Conservation (phyloP, 768 basidiomycete genomes). For the Trametes cubensis region DNA sequence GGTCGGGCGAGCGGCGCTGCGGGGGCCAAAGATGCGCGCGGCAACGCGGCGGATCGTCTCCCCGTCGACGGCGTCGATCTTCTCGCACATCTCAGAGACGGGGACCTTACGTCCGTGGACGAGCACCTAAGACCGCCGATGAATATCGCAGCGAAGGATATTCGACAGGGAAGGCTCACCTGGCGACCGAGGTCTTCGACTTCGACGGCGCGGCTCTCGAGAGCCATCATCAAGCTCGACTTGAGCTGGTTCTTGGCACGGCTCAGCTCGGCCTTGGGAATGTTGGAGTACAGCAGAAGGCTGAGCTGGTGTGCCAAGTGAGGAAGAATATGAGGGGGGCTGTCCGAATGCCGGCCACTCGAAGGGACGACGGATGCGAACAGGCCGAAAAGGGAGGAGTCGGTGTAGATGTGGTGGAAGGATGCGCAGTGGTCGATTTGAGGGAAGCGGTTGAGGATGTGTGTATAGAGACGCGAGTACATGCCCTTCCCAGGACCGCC, state of each 20-base stretch:
- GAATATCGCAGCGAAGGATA: conserved; percentile 1
- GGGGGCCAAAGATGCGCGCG: conserved; percentile 67
- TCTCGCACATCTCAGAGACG: conserved; percentile 87
- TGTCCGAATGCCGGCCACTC: conserved; percentile 60
- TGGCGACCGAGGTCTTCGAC: conserved; percentile 93
- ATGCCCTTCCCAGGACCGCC: conserved; percentile 99
- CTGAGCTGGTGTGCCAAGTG: conserved; percentile 89
- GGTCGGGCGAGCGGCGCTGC: conserved; percentile 67
- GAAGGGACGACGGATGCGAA: conserved; percentile 83
- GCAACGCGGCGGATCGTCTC: conserved; percentile 78
- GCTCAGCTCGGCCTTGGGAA: conserved; percentile 69
- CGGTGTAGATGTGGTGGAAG: conserved; percentile 97
- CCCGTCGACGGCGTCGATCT: conserved; percentile 76
- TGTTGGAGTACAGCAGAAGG: conserved; percentile 68
- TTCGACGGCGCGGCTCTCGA: conserved; percentile 83
- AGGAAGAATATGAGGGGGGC: conserved; percentile 71
- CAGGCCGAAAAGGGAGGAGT: conserved; percentile 91
- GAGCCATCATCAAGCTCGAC: conserved; percentile 89
- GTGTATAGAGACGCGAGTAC: conserved; percentile 96
- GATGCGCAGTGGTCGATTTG: conserved; percentile 94
- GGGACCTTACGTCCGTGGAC: conserved; percentile 86
- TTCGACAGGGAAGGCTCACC: conserved; percentile 41
- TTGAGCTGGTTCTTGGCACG: conserved; percentile 96
- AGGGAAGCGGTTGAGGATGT: conserved; percentile 92
- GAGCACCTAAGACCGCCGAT: conserved; percentile 56